These are phyloP conservation scores for Pogostemon cablin DNA, from an alignment of 257 asterid genomes.

Conservation along the genomic window DNA sequence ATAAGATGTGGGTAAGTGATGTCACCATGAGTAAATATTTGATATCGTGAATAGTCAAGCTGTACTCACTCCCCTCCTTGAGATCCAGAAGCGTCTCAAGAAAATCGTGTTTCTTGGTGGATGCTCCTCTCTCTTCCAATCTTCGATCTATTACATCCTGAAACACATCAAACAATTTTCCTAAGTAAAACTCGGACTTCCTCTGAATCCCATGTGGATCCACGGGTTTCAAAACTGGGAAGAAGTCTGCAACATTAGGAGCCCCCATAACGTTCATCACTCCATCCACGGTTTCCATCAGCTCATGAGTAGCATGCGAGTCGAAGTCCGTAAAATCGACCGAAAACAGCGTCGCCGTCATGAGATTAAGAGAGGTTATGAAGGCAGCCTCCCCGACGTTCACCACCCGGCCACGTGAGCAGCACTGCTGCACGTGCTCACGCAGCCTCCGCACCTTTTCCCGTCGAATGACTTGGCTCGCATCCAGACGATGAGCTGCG, in stretches of 20 bases:
- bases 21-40: slow-evolving; percentile 27
- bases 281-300: slow-evolving; percentile 32
- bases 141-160: slow-evolving; percentile 29
- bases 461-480: slow-evolving; percentile 34
- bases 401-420: slow-evolving; percentile 11
- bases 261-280: not conserved
- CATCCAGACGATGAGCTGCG: slow-evolving; percentile 35
- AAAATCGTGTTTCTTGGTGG: slow-evolving; percentile 31
- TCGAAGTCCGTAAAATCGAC: slow-evolving; percentile 26
- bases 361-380: slow-evolving; percentile 37
- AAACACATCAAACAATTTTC: slow-evolving; percentile 26
- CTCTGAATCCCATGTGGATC: slow-evolving; percentile 40
- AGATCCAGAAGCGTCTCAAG: slow-evolving; percentile 41
- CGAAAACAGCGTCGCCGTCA: slow-evolving; percentile 33
- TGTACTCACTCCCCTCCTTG: slow-evolving; percentile 17
- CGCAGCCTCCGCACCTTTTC: slow-evolving; percentile 36
- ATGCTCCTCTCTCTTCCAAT: slow-evolving; percentile 11
- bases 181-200: slow-evolving; percentile 1
- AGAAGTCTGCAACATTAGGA: slow-evolving; percentile 29
- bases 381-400: slow-evolving; percentile 41
- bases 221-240: slow-evolving; percentile 2
- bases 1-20: no score
- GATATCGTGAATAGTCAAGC: slow-evolving; percentile 21
- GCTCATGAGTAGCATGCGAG: slow-evolving; percentile 27
- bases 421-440: slow-evolving; percentile 32